Base-by-base conservation (phyloP, 2,329 filamentous ascomycete genomes). In the Monilinia vaccinii-corymbosi region DNA sequence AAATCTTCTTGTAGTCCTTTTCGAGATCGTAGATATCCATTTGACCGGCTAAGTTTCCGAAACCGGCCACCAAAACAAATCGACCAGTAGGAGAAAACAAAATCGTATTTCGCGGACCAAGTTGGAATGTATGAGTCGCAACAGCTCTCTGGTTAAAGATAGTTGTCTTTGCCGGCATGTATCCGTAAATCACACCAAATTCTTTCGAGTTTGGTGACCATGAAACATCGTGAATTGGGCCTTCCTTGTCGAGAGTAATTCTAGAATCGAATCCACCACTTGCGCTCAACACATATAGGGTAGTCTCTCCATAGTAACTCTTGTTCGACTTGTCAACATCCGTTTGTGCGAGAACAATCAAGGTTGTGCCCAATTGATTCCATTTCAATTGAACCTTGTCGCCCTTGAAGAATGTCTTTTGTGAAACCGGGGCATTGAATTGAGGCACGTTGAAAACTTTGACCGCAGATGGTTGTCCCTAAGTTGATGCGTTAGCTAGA, bases 351-450 rank as follows among this genome's bases (percentile, higher is more conserved):
- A 99, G 83, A 66, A 97, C 93, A 71, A 99, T 88, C 72, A 97
- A 76, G 73, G 87, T 93, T 42, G 92, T 96, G 57, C 94, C 94
- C 63, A 91, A 80, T 67, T 87, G 84, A 76, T 99, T 99, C 94
- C 94, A 99, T 79, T 97, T 97, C 72, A 99, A 79, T 76, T 97
- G 91, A 51, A 99, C 93, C 79, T 97, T 97, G 79, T 99, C 94
- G 65, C 92, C 92, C 79, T 99, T 99, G 84, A 91, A 99, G 73
- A 99, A 99, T 1, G 88, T 97, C 85, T 99, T 99, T 74, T 97
- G 93, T 44, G 93, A 97, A 53, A 96, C 86, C 5, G 92, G 86
- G 57, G 78, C 79, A 64, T 77, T 82, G 76, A 97, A 97, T 68
- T 94, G 82, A 46, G 94, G 93, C 40, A 97, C 89, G 67, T 93